A percentile compares a stretch with the other conserved stretches of the same genome.
These are phyloP conservation scores for Ottelia alismoides DNA, from an alignment of 106 monocot species.

Conservation along the genomic window DNA sequence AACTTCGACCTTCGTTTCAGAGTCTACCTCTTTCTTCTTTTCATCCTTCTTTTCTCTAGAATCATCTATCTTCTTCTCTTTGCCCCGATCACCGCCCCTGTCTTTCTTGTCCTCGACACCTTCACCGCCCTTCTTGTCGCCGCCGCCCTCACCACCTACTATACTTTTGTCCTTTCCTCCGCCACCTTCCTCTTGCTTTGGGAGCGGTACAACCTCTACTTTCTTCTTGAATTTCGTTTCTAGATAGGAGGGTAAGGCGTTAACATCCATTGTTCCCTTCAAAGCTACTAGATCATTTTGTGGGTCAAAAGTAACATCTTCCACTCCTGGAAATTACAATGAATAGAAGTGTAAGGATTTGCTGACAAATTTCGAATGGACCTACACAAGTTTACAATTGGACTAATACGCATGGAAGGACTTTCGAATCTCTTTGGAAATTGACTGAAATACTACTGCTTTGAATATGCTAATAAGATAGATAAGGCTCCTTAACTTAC, in stretches of 20 bases:
- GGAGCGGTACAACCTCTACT: not conserved
- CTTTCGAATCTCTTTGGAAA: too few relatives aligned
- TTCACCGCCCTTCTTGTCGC: not conserved
- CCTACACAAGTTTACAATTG: not conserved
- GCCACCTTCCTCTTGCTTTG: slow-evolving; percentile 1
- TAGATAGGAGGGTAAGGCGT: slow-evolving; percentile 3
- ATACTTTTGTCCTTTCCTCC: slow-evolving; percentile 16
- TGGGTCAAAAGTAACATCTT: not conserved
- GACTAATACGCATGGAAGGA: not conserved
- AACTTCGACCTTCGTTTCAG: slow-evolving; percentile 5
- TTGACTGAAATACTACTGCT: too few relatives aligned
- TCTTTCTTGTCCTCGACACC: not conserved
- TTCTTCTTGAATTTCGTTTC: slow-evolving; percentile 2
- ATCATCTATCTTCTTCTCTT: not conserved
- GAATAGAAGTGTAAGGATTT: not conserved
- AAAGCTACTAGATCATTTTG: slow-evolving; percentile 7
- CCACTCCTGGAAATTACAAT: slow-evolving; percentile 2
- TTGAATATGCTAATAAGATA: not conserved
- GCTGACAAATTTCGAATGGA: not conserved
- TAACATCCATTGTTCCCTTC: slow-evolving; percentile 14
- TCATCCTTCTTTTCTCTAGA: not conserved
- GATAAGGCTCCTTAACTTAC: slow-evolving; percentile 14
- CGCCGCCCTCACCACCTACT: slow-evolving; percentile 6
- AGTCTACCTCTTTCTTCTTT: not conserved
- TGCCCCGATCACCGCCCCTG: not conserved